phyloP scores from a whole-genome alignment of 768 basidiomycete genomes.

The Gloeostereum incarnatum region DNA sequence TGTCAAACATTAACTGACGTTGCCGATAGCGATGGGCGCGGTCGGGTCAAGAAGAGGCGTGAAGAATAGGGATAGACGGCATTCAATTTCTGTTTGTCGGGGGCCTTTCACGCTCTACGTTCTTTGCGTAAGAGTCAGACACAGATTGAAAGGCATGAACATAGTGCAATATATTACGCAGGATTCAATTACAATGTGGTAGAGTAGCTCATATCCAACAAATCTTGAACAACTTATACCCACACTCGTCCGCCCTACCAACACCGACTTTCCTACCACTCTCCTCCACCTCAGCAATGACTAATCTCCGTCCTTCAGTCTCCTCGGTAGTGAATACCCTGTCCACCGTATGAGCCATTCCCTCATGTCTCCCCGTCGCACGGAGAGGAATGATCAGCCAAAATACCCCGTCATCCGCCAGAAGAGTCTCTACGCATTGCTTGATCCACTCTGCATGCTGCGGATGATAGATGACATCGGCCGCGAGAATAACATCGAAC shows the following conservation, averaged over 20 bases:
- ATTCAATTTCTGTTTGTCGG: no score
- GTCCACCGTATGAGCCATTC: constrained; percentile 46
- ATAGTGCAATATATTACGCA: no score
- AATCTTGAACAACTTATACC: constrained; percentile 63
- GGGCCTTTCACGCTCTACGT: no score
- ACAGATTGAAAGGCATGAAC: no score
- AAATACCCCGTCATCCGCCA: constrained; percentile 43
- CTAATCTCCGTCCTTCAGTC: constrained; percentile 18
- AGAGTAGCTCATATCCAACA: no score
- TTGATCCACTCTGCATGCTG: constrained; percentile 65
- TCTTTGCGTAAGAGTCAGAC: no score
- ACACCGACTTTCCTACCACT: constrained; percentile 42
- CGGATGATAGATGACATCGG: constrained; percentile 73
- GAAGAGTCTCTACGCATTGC: constrained; percentile 42
- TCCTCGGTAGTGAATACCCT: constrained; percentile 33
- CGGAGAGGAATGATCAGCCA: constrained; percentile 70
- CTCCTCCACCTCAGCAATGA: constrained; percentile 36
- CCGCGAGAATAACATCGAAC: constrained; percentile 69
- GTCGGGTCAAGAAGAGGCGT: constrained; percentile 35
- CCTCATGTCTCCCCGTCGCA: constrained; percentile 53
- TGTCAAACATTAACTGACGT: background rate
- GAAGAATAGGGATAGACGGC: constrained; percentile 20
- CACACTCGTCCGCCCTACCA: constrained; percentile 61
- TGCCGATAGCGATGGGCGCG: constrained; percentile 34
- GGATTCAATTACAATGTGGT: no score